Percentiles rank a stretch among this genome's conserved stretches.
Conservation (phyloP, 2,329 filamentous ascomycete species). For the Pseudovirgaria hyperparasitica region DNA sequence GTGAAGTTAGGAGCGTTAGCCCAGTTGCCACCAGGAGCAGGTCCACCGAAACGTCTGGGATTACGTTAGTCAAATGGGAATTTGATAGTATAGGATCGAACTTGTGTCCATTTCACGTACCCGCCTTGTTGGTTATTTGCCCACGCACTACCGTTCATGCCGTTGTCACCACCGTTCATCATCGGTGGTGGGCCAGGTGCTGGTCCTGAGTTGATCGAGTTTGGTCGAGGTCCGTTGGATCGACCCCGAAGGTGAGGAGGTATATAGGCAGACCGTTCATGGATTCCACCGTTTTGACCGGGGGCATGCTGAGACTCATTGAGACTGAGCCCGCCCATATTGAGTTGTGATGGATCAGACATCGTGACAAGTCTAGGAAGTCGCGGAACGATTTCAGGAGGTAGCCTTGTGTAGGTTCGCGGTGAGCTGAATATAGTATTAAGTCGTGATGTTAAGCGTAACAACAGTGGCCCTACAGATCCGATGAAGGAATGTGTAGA, state of each 20-base stretch:
- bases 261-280: conserved; percentile 62
- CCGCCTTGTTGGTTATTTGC: conserved; percentile 14
- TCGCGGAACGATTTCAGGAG: no score
- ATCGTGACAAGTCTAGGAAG: no score
- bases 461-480: no score
- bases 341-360: conserved; percentile 72
- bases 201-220: no score
- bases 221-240: conserved; percentile 16
- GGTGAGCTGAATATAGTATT: no score
- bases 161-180: conserved; percentile 33
- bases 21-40: conserved; percentile 38
- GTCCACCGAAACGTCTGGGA: conserved; percentile 17
- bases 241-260: conserved; percentile 64
- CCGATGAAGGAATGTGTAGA: no score
- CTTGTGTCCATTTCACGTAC: conserved; percentile 5
- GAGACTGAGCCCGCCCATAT: conserved; percentile 64
- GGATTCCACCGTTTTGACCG: conserved; percentile 32
- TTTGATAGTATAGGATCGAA: no score
- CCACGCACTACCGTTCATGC: conserved; percentile 53
- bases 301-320: conserved; percentile 51
- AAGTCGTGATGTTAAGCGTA: no score
- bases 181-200: conserved; percentile 30
- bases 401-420: no score
- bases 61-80: conserved; percentile 4
- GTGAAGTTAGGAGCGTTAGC: conserved; percentile 47